Evolutionary conservation across 208 protist genomes (phyloP), one percentile per base, ranked within the genome.

Genomic region (Strigomonas culicis): DNA sequence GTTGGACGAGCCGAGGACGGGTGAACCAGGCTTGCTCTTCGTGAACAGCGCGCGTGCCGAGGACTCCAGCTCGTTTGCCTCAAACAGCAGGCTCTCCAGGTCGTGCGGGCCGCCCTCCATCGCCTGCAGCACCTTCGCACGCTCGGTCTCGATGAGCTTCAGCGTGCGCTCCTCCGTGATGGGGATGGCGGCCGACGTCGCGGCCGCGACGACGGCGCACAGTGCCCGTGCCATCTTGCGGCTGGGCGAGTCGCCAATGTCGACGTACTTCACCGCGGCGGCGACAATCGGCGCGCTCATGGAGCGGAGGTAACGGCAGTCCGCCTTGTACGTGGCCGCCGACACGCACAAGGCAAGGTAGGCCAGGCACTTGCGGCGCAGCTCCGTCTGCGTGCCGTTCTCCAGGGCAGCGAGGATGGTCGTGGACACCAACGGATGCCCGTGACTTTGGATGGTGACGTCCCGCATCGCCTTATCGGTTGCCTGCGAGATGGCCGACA

Each of bases 141-240:
- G 59, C 57, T 95, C 86, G 47, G 79, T 66, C 66, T 75, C 68
- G 31, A 95, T 75, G 8, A 95, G 74, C 15, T 59, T 51, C 70
- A 80, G 70, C 4, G 70, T 78, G 41, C 78, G 84, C 17, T 73
- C 75, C 50, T 89, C 77, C 19, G 28, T 28, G 25, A 84, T 77
- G 21, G 44, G 44, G 32, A 78, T 64, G 13, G 49, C 31, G 3
- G 30, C 34, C 39, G 22, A 24, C 15, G 46, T 46, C 36, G 49
- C 63, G 65, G 63, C 32, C 46, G 59, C 72, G n/a, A 95, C 66
- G n/a, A 85, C 72, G 27, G 84, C 83, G 68, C 72, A 85, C 22
- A 95, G 63, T 11, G 84, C 79, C 15, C 89, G 80, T 17, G 86
- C 83, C 89, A 95, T 93, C 52, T 84, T 85, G 49, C 89, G 80